These are phyloP conservation scores for Arxiozyma slooffiae DNA, from an alignment of 1,139 yeast genomes.

Conservation along the genomic window DNA sequence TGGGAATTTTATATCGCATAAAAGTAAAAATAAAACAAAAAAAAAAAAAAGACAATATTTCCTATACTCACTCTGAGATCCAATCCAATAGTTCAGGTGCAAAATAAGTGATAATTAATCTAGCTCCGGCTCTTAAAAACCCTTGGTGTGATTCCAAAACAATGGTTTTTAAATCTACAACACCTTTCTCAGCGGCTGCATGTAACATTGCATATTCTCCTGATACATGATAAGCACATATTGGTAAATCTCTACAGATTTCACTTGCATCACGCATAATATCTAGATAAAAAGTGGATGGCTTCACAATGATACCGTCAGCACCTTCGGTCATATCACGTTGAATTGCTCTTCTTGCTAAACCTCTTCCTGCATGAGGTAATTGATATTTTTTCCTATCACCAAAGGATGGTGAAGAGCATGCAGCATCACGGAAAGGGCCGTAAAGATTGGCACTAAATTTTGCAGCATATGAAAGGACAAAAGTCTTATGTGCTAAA, in stretches of 20 bases:
- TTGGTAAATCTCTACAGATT: constrained; percentile 73
- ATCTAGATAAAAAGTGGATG: constrained; percentile 93
- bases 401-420: constrained; percentile 80
- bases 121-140: constrained; percentile 90
- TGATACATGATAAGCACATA: constrained; percentile 92
- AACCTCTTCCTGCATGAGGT: constrained; percentile 87
- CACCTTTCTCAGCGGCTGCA: constrained; percentile 96
- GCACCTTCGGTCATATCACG: constrained; percentile 91
- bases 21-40: background rate
- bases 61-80: constrained; percentile 35
- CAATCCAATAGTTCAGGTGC: constrained; percentile 95
- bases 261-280: constrained; percentile 79
- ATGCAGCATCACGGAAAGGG: constrained; percentile 97
- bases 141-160: constrained; percentile 93
- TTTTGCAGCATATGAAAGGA: constrained; percentile 91
- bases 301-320: constrained; percentile 90
- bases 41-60: background rate
- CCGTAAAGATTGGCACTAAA: constrained; percentile 89
- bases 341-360: constrained; percentile 81
- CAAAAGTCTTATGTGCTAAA: constrained; percentile 76
- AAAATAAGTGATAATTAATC: constrained; percentile 80
- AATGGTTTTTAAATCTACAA: constrained; percentile 76
- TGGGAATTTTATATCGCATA: background rate
- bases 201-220: constrained; percentile 98
- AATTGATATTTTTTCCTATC: constrained; percentile 89